Evolutionary conservation across 1,284 basidiomycete species (phyloP).

Genomic region (Sparassis latifolia): DNA sequence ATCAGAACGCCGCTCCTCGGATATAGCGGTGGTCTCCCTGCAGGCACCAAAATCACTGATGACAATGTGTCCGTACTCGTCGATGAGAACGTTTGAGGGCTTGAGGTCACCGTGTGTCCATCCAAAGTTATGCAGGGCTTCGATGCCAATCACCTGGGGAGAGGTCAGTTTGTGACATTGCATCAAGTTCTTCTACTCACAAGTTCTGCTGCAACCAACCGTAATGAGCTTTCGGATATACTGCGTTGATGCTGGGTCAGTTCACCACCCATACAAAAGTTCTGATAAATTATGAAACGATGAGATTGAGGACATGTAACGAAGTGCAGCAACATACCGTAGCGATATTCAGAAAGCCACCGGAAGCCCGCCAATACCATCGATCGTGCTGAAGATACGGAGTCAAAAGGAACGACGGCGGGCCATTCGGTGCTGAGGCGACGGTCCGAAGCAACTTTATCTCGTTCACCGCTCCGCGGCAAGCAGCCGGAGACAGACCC

Average conservation of each 20-base stretch:
- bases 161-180: neutral
- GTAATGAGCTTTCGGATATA: conserved; percentile 6
- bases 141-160: conserved; percentile 18
- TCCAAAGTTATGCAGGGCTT: conserved; percentile 19
- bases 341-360: conserved; percentile 18
- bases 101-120: conserved; percentile 48
- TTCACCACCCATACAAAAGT: conserved; percentile 19
- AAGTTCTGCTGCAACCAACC: conserved; percentile 19
- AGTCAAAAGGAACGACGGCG: conserved; percentile 15
- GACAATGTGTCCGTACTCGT: conserved; percentile 56
- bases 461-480: conserved; percentile 18
- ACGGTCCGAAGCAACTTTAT: conserved; percentile 15
- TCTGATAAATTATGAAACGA: conserved; percentile 6
- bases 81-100: conserved; percentile 62
- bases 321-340: conserved; percentile 9
- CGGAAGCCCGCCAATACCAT: conserved; percentile 19
- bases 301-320: neutral
- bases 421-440: neutral
- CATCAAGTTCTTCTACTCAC: conserved; percentile 8
- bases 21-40: conserved; percentile 4
- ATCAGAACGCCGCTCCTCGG: neutral
- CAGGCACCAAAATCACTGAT: conserved; percentile 54
- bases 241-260: conserved; percentile 9
- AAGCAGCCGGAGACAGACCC: conserved; percentile 8
- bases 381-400: conserved; percentile 8